Percentiles rank a stretch among this genome's conserved stretches.
Evolutionary conservation across 345 rosid species (phyloP).

Genomic region (Eucalyptus camaldulensis): DNA sequence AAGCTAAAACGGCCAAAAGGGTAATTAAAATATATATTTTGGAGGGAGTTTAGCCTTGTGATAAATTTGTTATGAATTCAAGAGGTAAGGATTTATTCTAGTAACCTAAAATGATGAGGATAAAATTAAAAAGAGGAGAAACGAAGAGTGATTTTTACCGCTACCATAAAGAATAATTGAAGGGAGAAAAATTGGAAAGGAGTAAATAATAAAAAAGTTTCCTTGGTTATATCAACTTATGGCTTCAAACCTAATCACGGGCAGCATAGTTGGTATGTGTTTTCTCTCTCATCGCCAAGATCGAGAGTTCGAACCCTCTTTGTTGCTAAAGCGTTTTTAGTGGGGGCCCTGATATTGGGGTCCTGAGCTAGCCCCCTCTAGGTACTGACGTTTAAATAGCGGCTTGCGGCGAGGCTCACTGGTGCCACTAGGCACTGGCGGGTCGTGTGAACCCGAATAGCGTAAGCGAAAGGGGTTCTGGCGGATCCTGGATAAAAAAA

Average conservation of each 20-base stretch:
- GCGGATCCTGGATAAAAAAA: too few species aligned
- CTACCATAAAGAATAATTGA: neutral
- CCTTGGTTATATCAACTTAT: neutral
- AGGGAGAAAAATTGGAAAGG: neutral
- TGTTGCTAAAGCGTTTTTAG: too few species aligned
- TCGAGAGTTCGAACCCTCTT: too few species aligned
- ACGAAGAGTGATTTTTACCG: neutral
- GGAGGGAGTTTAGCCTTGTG: neutral
- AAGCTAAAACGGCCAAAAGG: neutral
- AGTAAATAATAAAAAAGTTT: neutral
- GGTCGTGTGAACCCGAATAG: too few species aligned
- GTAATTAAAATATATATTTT: neutral
- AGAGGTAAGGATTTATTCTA: neutral
- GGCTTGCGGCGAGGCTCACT: fast-evolving
- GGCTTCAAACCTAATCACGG: neutral
- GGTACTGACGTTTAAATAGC: fast-evolving
- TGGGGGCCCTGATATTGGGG: fast-evolving
- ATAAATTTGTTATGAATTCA: neutral
- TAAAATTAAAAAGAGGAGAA: neutral
- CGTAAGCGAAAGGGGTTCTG: fast-evolving
- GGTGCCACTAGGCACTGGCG: fast-evolving
- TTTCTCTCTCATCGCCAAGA: too few species aligned
- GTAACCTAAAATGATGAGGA: neutral
- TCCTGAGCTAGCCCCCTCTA: fast-evolving
- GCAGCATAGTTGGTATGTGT: fast-evolving